Base-by-base conservation (phyloP, 1,139 yeast genomes). In the Debaryomyces udenii region DNA sequence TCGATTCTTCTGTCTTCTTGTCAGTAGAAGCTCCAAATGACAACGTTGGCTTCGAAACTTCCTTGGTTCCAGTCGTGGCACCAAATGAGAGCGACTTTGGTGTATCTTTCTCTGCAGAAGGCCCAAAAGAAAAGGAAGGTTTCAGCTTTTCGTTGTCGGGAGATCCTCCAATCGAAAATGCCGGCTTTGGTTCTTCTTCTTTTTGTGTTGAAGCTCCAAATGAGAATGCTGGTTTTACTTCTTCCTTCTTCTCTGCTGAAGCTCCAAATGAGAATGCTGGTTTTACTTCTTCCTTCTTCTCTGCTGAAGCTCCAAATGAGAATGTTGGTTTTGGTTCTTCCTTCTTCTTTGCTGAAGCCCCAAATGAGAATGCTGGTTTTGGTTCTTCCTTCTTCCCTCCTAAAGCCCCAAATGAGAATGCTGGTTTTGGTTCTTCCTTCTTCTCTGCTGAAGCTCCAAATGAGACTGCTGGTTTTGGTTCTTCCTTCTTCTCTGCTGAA, bases 51-150 rank as follows among this genome's bases (percentile, higher is more conserved):
- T 46, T 48, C 20, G 30, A 28, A 16, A 10, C 20, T 17, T 15
- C 13, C 11, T 33, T 27, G 16, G n/a, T 17, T 3, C 7, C 7
- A 20, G 22, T 7, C 5, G 22, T 5, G 7, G 45, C 37, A 5
- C 50, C 55, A 37, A 51, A 48, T 10, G 39, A 43, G 46, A 5
- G 27, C 23, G 43, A 43, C 14, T 27, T 39, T 23, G 40, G 27
- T 2, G 31, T 37, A 20, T 38, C 42, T 29, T 37, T 44, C 27
- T 33, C 28, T 1, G 35, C 31, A 26, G n/a, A 10, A 6, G 22
- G 13, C 7, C 50, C 55, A 39, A 51, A 48, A 9, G 37, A 29
- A 27, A 47, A 46, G 9, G 47, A n/a, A 13, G 48, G 41, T 18
- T 46, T 48, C 13, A 48, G 41, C 11, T 22, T n/a, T 10, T 16